These are phyloP conservation scores for Tilletia setariae DNA, from an alignment of 1,284 basidiomycete species.

Conservation along the genomic window DNA sequence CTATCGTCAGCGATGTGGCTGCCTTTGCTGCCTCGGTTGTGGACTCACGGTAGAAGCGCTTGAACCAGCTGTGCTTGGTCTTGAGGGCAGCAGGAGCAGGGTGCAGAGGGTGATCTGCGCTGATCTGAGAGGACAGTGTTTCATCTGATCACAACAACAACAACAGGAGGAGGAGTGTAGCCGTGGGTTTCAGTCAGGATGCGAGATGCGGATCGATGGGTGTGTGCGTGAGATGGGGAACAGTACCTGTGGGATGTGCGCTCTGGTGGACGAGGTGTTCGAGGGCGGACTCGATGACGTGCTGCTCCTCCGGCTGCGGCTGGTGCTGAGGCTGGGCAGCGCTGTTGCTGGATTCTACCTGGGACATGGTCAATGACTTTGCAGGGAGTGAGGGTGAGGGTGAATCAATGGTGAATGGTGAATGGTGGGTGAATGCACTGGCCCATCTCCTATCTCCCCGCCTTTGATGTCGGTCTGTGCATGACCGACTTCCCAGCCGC, in stretches of 20 bases:
- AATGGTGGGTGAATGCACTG: too few relatives aligned
- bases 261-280: conserved; percentile 28
- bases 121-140: conserved; percentile 20
- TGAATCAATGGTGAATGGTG: too few relatives aligned
- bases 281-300: conserved; percentile 28
- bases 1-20: neutral
- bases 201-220: neutral
- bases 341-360: too few relatives aligned
- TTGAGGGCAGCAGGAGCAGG: conserved; percentile 25
- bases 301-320: conserved; percentile 22
- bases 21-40: neutral
- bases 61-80: conserved; percentile 29
- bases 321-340: too few relatives aligned
- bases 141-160: neutral
- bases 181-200: neutral
- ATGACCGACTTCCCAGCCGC: too few relatives aligned
- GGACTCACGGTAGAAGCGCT: conserved; percentile 30
- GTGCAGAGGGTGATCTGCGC: neutral
- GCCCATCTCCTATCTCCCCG: too few relatives aligned
- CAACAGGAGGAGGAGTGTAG: neutral
- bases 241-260: neutral
- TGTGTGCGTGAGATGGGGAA: neutral
- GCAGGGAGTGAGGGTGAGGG: too few relatives aligned
- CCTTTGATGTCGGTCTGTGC: too few relatives aligned
- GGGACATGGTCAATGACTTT: too few relatives aligned